A percentile compares a stretch with the other conserved stretches of the same genome.
Evolutionary conservation across 306 rosid genomes (phyloP).

Genomic region (Quercus engelmannii): DNA sequence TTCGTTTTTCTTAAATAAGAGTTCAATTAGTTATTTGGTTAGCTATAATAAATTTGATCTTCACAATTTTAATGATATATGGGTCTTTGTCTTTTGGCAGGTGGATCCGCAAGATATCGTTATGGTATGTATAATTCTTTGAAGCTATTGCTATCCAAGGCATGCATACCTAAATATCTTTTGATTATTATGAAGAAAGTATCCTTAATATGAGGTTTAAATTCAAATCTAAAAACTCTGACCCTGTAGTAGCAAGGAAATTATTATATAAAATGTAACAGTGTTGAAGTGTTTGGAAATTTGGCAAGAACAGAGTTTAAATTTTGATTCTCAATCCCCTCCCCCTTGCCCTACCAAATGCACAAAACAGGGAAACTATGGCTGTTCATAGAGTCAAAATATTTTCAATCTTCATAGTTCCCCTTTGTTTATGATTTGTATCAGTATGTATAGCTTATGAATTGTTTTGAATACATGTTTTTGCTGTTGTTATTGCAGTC

Average conservation of each 20-base stretch:
- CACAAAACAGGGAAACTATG: too few species aligned
- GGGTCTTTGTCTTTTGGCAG: conserved; percentile 39
- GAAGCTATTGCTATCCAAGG: conserved; percentile 9
- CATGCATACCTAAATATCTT: not conserved
- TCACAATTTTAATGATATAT: conserved; percentile 24
- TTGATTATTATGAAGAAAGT: not conserved
- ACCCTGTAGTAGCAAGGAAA: not conserved
- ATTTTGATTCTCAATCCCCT: too few species aligned
- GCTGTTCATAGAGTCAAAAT: too few species aligned
- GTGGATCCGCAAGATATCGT: conserved; percentile 99
- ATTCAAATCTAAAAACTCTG: not conserved
- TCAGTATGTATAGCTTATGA: too few species aligned
- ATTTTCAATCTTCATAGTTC: too few species aligned
- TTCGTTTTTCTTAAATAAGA: not conserved
- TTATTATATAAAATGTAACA: not conserved
- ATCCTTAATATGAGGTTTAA: not conserved
- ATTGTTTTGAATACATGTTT: too few species aligned
- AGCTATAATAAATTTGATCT: not conserved
- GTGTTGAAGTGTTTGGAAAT: not conserved
- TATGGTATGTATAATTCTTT: conserved; percentile 57
- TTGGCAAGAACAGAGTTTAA: too few species aligned
- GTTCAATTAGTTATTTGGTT: conserved; percentile 14
- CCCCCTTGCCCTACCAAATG: too few species aligned
- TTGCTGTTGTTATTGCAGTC: conserved; percentile 52
- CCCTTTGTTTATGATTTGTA: too few species aligned